Percentiles rank a stretch among this genome's conserved stretches.
Conservation (phyloP, 1,284 basidiomycete genomes). For the Cystobasidium pallidum region DNA sequence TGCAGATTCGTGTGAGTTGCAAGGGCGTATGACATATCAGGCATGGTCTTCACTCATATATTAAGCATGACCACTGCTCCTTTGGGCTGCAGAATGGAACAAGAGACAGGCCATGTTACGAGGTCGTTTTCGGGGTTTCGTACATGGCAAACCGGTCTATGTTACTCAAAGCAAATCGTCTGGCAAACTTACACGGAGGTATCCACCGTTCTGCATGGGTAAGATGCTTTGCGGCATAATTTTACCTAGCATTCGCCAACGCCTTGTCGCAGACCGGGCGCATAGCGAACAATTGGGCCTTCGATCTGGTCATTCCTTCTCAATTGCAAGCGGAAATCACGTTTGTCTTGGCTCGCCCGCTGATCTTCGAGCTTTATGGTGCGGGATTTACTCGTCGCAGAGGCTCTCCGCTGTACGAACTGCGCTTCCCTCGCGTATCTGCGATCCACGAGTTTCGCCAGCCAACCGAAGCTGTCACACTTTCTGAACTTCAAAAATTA, state of each 20-base stretch:
- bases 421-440: conserved; percentile 71
- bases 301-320: conserved; percentile 1
- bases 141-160: conserved; percentile 70
- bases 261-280: neutral
- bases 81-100: conserved; percentile 6
- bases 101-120: conserved; percentile 63
- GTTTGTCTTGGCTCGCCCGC: conserved; percentile 66
- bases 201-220: conserved; percentile 33
- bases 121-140: conserved; percentile 71
- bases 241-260: neutral
- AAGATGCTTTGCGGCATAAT: conserved; percentile 18
- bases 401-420: conserved; percentile 71
- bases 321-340: conserved; percentile 42
- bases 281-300: conserved; percentile 15
- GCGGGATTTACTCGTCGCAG: conserved; percentile 75
- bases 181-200: conserved; percentile 58
- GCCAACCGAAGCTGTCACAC: conserved; percentile 40
- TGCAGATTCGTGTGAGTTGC: conserved; percentile 22
- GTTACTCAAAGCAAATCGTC: conserved; percentile 71
- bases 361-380: conserved; percentile 74
- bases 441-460: conserved; percentile 37
- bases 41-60: too few species aligned
- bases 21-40: too few species aligned
- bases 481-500: conserved; percentile 43
- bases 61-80: too few species aligned